phyloP scores from a whole-genome alignment of 257 asterid genomes.

The Eucommia ulmoides region DNA sequence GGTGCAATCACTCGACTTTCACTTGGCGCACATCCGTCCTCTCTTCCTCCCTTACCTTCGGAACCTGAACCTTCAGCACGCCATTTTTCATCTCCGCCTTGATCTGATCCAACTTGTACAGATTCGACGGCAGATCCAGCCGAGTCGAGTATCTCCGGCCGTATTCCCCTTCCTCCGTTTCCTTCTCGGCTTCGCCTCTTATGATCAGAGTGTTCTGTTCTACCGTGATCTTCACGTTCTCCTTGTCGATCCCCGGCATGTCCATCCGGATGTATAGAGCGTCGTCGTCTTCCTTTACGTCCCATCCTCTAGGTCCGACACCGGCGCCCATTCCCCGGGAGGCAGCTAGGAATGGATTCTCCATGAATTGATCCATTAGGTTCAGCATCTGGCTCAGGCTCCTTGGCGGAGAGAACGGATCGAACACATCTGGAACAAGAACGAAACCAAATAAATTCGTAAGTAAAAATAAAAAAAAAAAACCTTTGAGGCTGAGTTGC shows the following conservation, averaged over 20 bases:
- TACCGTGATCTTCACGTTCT: conserved; percentile 25
- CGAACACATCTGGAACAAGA: conserved; percentile 52
- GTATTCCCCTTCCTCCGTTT: conserved; percentile 15
- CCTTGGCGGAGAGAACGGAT: conserved; percentile 52
- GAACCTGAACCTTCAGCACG: conserved; percentile 25
- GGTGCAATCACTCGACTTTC: conserved; percentile 17
- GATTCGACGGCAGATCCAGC: conserved; percentile 17
- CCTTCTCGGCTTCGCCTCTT: conserved; percentile 22
- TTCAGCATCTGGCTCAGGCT: conserved; percentile 55
- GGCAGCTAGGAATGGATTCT: conserved; percentile 8
- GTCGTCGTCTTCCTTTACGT: conserved; percentile 21
- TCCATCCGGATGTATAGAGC: conserved; percentile 23
- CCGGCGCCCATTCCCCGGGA: conserved; percentile 3
- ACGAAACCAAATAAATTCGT: too few species aligned
- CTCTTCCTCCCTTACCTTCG: conserved; percentile 29
- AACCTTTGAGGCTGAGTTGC: too few species aligned
- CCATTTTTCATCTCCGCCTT: conserved; percentile 46
- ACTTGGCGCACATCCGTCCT: conserved; percentile 20
- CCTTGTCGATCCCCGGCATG: conserved; percentile 40
- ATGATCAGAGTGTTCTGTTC: conserved; percentile 27
- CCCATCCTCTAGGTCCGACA: conserved; percentile 21
- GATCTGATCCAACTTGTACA: conserved; percentile 21
- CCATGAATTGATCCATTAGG: conserved; percentile 58
- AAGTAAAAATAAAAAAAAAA: too few species aligned
- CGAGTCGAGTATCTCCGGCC: conserved; percentile 20